Evolutionary conservation across 2,329 filamentous ascomycete species (phyloP).

Genomic region (Claviceps humidiphila): DNA sequence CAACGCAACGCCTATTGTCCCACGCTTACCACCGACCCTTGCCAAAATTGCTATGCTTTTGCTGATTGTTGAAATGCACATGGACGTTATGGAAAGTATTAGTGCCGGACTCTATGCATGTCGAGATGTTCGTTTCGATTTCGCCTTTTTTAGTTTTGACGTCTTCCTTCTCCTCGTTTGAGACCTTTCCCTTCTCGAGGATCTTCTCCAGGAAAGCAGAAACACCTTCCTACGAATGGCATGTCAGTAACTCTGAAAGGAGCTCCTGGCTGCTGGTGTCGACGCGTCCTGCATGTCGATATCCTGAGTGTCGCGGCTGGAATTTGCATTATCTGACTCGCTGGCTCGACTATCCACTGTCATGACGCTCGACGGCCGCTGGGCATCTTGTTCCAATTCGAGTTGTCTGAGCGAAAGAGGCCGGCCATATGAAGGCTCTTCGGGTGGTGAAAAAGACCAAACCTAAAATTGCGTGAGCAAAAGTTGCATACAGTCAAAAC

Average conservation of each 20-base stretch:
- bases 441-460: slow-evolving; percentile 86
- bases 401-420: slow-evolving; percentile 37
- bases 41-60: slow-evolving; percentile 14
- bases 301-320: slow-evolving; percentile 29
- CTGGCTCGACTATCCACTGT: slow-evolving; percentile 29
- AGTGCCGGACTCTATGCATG: not conserved
- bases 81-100: slow-evolving; percentile 2
- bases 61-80: slow-evolving; percentile 2
- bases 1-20: slow-evolving; percentile 24
- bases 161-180: not conserved
- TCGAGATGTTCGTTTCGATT: not conserved
- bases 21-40: slow-evolving; percentile 20
- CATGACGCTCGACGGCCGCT: slow-evolving; percentile 38
- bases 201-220: too few species aligned
- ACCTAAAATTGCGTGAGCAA: slow-evolving; percentile 41
- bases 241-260: not conserved
- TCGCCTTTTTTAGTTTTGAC: not conserved
- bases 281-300: slow-evolving; percentile 44
- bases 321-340: slow-evolving; percentile 15
- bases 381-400: slow-evolving; percentile 30
- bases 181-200: too few species aligned
- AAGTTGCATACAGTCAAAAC: not conserved
- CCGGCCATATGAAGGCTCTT: slow-evolving; percentile 46
- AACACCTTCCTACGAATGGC: too few species aligned
- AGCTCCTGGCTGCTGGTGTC: slow-evolving; percentile 32